Conservation (phyloP, 2,329 filamentous ascomycete species). For the Alternaria arborescens region DNA sequence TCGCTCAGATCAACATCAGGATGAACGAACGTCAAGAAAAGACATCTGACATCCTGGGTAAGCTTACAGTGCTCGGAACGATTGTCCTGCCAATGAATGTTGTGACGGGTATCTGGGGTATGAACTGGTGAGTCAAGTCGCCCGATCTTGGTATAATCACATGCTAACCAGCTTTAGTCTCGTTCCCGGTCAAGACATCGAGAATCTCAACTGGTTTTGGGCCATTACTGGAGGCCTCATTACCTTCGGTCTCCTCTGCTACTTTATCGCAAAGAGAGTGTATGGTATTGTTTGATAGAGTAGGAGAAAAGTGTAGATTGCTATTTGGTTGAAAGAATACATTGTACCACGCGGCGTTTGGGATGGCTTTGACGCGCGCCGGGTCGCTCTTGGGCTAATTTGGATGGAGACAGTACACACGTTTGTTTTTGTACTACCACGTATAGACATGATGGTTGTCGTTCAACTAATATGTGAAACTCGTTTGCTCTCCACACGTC, state of each 20-base stretch:
- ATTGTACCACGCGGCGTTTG: constrained; percentile 10
- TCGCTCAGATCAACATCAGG: constrained; percentile 98
- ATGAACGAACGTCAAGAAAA: constrained; percentile 98
- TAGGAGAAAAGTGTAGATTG: background rate
- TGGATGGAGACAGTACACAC: constrained; percentile 1
- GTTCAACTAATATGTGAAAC: background rate
- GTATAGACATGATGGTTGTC: background rate
- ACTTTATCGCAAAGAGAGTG: constrained; percentile 78
- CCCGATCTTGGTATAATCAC: background rate
- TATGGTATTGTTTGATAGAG: constrained; percentile 45
- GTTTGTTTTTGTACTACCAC: background rate
- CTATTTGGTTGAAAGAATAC: background rate
- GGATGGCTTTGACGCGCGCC: background rate
- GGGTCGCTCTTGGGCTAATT: background rate
- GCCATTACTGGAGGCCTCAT: constrained; percentile 75
- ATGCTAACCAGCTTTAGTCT: constrained; percentile 54
- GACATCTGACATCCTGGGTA: constrained; percentile 93
- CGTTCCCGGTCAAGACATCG: constrained; percentile 88
- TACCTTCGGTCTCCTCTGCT: constrained; percentile 81
- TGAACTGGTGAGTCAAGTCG: constrained; percentile 69
- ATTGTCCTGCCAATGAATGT: constrained; percentile 99
- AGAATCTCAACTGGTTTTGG: constrained; percentile 67
- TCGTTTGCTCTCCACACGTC: background rate
- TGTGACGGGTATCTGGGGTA: constrained; percentile 97
- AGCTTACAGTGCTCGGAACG: constrained; percentile 92